Conservation (phyloP, 441 rosid species). For the Melastoma candidum region DNA sequence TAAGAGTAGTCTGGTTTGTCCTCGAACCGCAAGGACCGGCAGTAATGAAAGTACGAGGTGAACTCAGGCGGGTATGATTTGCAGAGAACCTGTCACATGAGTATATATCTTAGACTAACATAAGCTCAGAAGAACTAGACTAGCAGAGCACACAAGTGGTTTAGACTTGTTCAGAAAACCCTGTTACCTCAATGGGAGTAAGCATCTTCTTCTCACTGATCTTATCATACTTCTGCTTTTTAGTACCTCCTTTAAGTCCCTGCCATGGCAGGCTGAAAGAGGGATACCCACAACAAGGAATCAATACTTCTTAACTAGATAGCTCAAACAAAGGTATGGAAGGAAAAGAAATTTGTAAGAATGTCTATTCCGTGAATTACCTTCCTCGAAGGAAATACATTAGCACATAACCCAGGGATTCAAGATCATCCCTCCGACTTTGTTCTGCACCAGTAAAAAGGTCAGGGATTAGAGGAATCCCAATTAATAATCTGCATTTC, state of each 20-base stretch:
- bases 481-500: not conserved
- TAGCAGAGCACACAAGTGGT: no score
- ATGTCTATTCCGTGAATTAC: not conserved
- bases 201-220: slow-evolving; percentile 20
- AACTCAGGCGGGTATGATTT: slow-evolving; percentile 89
- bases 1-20: slow-evolving; percentile 98
- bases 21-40: slow-evolving; percentile 89
- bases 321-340: not conserved
- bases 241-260: slow-evolving; percentile 17
- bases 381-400: slow-evolving; percentile 23
- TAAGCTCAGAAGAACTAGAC: not conserved
- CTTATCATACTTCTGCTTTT: slow-evolving; percentile 20
- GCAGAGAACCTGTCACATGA: slow-evolving; percentile 64
- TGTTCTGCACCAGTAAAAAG: slow-evolving; percentile 13
- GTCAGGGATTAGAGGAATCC: not conserved
- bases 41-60: slow-evolving; percentile 84
- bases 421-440: slow-evolving; percentile 20
- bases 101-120: no score
- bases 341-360: not conserved
- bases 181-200: slow-evolving; percentile 17
- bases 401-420: slow-evolving; percentile 21
- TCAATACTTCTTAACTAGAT: not conserved
- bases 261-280: slow-evolving; percentile 18
- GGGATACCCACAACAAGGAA: no score
- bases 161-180: no score